A percentile compares a stretch with the other conserved stretches of the same genome.
These are phyloP conservation scores for Pyricularia grisea DNA, from an alignment of 2,329 filamentous ascomycete species.

Conservation along the genomic window DNA sequence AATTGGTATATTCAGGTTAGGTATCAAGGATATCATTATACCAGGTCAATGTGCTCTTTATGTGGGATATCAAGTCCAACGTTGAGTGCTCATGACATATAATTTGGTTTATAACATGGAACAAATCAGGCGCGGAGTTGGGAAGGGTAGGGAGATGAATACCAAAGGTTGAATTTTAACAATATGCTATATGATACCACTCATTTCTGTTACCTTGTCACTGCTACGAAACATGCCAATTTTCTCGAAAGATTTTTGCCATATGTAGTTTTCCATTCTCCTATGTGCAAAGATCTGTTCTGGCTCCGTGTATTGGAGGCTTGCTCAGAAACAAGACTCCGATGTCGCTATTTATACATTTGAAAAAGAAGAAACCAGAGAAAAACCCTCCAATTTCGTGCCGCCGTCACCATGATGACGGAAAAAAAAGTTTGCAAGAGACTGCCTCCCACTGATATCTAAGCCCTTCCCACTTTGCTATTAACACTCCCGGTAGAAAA, in stretches of 20 bases:
- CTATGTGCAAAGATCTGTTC: background rate
- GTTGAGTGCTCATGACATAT: background rate
- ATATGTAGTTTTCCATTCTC: background rate
- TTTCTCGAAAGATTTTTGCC: background rate
- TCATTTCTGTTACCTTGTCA: background rate
- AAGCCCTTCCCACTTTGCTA: background rate
- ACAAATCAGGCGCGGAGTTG: conserved; percentile 1
- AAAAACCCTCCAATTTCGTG: background rate
- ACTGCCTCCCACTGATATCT: background rate
- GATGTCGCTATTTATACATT: background rate
- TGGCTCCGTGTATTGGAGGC: background rate
- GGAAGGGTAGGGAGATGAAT: background rate
- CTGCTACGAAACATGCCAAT: background rate
- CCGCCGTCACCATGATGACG: background rate
- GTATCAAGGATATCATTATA: background rate
- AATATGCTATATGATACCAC: background rate
- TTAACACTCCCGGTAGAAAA: background rate
- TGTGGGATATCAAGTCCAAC: background rate
- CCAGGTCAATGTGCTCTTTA: background rate
- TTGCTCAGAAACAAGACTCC: background rate
- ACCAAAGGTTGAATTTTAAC: background rate
- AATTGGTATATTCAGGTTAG: background rate
- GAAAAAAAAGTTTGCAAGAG: background rate
- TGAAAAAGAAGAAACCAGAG: background rate
- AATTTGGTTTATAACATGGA: background rate